Percentiles rank a stretch among this genome's conserved stretches.
These are phyloP conservation scores for Salix exigua DNA, from an alignment of 345 rosid species.

Conservation along the genomic window DNA sequence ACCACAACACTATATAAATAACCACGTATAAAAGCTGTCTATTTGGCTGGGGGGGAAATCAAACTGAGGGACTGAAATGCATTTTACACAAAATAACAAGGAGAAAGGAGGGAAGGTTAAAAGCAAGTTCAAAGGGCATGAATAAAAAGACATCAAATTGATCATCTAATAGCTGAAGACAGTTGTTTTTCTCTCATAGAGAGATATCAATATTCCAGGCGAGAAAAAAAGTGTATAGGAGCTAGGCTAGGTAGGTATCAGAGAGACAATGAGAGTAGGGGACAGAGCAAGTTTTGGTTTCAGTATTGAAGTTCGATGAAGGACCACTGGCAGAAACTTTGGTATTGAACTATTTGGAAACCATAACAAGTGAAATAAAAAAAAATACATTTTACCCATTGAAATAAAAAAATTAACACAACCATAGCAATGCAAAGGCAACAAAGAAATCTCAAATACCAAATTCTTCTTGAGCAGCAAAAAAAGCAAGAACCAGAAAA, in stretches of 20 bases:
- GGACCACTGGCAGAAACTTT: too few relatives aligned
- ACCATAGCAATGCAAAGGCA: not conserved
- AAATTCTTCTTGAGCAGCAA: conserved; percentile 1
- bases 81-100: not conserved
- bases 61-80: not conserved
- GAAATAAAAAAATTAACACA: not conserved
- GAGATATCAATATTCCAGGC: not conserved
- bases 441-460: not conserved
- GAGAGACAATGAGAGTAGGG: too few relatives aligned
- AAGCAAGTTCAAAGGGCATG: not conserved
- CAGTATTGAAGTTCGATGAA: too few relatives aligned
- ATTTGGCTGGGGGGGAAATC: not conserved
- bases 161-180: not conserved
- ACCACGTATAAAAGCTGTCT: not conserved
- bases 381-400: not conserved
- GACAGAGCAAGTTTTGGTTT: too few relatives aligned
- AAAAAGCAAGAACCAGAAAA: conserved; percentile 12
- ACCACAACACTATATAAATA: not conserved
- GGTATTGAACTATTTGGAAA: not conserved
- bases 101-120: not conserved
- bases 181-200: not conserved
- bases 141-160: not conserved
- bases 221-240: too few relatives aligned
- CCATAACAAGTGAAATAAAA: not conserved
- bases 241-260: too few relatives aligned